These are phyloP conservation scores for Byssothecium circinans DNA, from an alignment of 2,329 filamentous ascomycete genomes.

Conservation along the genomic window DNA sequence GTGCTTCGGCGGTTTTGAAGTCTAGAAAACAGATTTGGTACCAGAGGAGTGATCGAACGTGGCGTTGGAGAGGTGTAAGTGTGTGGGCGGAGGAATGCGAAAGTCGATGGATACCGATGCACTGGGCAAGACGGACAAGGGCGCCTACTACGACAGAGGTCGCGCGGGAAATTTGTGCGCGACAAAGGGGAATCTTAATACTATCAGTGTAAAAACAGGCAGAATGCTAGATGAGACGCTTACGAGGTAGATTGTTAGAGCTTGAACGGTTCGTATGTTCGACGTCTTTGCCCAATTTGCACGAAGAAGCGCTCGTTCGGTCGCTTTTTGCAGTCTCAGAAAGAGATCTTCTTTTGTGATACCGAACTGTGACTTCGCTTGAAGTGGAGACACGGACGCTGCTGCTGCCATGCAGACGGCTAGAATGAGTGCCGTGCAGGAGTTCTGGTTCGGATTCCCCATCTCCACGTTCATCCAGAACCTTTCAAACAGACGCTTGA, in stretches of 20 bases:
- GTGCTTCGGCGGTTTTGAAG: conserved; percentile 43
- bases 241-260: conserved; percentile 43
- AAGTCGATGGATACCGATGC: conserved; percentile 43
- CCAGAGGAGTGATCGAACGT: conserved; percentile 42
- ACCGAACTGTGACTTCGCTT: conserved; percentile 44
- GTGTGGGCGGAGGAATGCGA: conserved; percentile 38
- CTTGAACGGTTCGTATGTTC: conserved; percentile 42
- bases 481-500: conserved; percentile 41
- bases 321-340: conserved; percentile 40
- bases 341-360: conserved; percentile 43
- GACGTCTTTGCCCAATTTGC: conserved; percentile 45
- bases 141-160: conserved; percentile 44
- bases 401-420: conserved; percentile 44
- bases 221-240: neutral
- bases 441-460: conserved; percentile 40
- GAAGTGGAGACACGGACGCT: conserved; percentile 40
- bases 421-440: conserved; percentile 40
- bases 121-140: conserved; percentile 41
- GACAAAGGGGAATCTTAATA: conserved; percentile 38
- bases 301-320: conserved; percentile 38
- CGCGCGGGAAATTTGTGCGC: conserved; percentile 42
- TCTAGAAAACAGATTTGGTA: conserved; percentile 45
- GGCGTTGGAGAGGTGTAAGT: conserved; percentile 39
- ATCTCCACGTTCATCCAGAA: conserved; percentile 43
- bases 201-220: conserved; percentile 16